A percentile compares a stretch with the other conserved stretches of the same genome.
These are phyloP conservation scores for Neofusicoccum parvum DNA, from an alignment of 2,329 filamentous ascomycete species.

Conservation along the genomic window DNA sequence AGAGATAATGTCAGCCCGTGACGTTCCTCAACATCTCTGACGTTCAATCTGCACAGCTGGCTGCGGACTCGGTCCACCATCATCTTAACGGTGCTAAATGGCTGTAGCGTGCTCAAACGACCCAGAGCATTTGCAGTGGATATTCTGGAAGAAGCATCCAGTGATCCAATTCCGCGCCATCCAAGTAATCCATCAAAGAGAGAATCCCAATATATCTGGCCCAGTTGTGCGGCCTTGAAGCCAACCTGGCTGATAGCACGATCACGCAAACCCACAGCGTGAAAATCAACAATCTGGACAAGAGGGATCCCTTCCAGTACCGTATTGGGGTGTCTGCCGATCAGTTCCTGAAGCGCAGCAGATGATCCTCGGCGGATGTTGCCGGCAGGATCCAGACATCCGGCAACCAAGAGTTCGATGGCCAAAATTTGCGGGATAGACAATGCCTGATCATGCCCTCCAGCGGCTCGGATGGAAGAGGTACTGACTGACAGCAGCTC, in stretches of 20 bases:
- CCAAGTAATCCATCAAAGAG: slow-evolving; percentile 71
- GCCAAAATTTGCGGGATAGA: slow-evolving; percentile 74
- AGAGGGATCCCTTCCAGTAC: slow-evolving; percentile 79
- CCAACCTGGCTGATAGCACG: slow-evolving; percentile 80
- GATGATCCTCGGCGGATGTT: slow-evolving; percentile 93
- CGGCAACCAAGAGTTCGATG: slow-evolving; percentile 76
- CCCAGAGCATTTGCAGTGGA: slow-evolving; percentile 73
- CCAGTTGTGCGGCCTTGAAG: slow-evolving; percentile 66
- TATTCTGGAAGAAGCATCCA: slow-evolving; percentile 72
- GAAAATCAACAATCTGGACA: slow-evolving; percentile 90
- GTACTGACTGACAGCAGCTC: slow-evolving; percentile 70
- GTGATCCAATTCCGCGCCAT: slow-evolving; percentile 87
- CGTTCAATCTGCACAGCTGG: slow-evolving; percentile 51
- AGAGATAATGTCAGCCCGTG: slow-evolving; percentile 68
- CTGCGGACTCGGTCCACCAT: slow-evolving; percentile 47
- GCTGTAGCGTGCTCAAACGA: slow-evolving; percentile 49
- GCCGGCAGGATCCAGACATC: slow-evolving; percentile 84
- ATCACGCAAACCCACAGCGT: slow-evolving; percentile 84
- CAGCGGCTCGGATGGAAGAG: slow-evolving; percentile 46
- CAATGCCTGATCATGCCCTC: slow-evolving; percentile 35
- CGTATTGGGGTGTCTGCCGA: slow-evolving; percentile 87
- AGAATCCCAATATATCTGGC: slow-evolving; percentile 65
- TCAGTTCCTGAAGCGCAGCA: slow-evolving; percentile 89
- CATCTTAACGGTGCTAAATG: slow-evolving; percentile 35
- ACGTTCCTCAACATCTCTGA: slow-evolving; percentile 67